These are phyloP conservation scores for Termitomyces titanicus DNA, from an alignment of 768 basidiomycete species.

Conservation along the genomic window DNA sequence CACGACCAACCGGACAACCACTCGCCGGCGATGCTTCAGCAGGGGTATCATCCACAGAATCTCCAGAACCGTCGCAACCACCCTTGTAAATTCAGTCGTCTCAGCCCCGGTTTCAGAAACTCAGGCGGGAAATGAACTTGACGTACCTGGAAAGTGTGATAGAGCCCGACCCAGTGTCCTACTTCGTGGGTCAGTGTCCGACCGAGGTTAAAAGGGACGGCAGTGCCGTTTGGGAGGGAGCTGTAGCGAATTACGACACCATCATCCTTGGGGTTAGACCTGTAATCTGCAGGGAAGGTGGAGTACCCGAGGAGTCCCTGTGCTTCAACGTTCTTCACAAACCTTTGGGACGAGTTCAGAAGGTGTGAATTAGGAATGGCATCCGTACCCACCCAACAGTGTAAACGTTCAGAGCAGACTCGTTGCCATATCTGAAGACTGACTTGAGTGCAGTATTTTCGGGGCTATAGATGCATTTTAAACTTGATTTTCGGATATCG, in stretches of 20 bases:
- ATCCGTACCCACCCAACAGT: constrained; percentile 25
- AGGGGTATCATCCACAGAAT: constrained; percentile 40
- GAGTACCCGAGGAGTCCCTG: constrained; percentile 45
- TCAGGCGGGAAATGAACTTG: background rate
- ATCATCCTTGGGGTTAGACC: constrained; percentile 33
- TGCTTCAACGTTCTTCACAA: constrained; percentile 15
- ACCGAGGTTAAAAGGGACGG: constrained; percentile 36
- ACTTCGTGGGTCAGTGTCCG: constrained; percentile 47
- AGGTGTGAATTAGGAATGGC: no score
- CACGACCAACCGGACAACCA: constrained; percentile 32
- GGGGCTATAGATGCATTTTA: constrained; percentile 10
- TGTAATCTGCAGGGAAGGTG: constrained; percentile 42
- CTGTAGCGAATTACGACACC: constrained; percentile 37
- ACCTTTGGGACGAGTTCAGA: background rate
- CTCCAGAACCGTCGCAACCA: constrained; percentile 31
- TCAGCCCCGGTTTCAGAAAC: background rate
- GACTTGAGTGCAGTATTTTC: constrained; percentile 43
- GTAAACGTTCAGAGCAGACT: constrained; percentile 34
- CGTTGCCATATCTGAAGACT: constrained; percentile 35
- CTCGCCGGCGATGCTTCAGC: constrained; percentile 31
- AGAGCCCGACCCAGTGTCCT: constrained; percentile 48
- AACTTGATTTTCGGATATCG: background rate
- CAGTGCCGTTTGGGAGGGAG: background rate
- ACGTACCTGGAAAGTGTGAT: constrained; percentile 42
- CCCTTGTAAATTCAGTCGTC: constrained; percentile 14